Conservation (phyloP, 148 eudicot genomes). For the Pouteria glomerata region DNA sequence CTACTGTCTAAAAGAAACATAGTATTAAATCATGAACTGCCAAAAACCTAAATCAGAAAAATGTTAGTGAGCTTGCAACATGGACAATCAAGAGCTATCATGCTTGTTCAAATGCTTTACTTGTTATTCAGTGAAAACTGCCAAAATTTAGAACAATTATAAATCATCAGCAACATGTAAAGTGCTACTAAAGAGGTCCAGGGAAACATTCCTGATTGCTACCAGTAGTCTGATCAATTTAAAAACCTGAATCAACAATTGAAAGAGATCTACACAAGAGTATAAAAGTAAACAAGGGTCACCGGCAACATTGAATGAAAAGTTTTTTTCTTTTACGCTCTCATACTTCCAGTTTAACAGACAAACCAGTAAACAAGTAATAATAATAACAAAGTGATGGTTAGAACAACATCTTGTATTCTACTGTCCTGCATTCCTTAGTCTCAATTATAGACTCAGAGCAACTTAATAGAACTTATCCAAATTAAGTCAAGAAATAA, state of each 20-base stretch:
- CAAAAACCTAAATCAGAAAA: background rate
- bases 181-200: background rate
- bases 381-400: background rate
- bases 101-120: conserved; percentile 1
- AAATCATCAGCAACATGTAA: background rate
- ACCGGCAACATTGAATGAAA: background rate
- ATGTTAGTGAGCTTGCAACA: background rate
- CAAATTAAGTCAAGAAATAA: background rate
- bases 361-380: background rate
- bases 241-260: background rate
- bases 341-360: background rate
- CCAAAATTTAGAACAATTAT: background rate
- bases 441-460: background rate
- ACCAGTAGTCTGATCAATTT: background rate
- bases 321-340: background rate
- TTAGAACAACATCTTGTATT: background rate
- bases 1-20: background rate
- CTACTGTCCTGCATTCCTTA: background rate
- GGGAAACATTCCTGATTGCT: background rate
- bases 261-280: background rate
- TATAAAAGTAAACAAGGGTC: background rate
- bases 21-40: background rate
- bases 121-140: background rate
- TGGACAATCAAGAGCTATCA: background rate
- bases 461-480: background rate